Conservation (phyloP, 768 basidiomycete genomes). For the Lactarius indigo region DNA sequence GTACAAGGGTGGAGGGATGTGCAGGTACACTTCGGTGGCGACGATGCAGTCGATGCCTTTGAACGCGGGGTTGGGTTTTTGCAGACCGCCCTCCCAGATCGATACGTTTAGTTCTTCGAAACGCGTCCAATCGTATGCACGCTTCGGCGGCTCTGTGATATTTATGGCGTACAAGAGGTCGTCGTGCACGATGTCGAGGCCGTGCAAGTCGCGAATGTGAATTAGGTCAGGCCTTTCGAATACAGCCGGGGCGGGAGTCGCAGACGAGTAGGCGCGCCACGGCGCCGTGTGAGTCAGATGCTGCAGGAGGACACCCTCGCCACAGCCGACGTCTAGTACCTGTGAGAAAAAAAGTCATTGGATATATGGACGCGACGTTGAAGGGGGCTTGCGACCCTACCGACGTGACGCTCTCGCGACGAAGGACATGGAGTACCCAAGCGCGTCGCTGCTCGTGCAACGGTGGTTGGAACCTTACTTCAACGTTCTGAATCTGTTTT, state of each 20-base stretch:
- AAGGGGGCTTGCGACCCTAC: conserved; percentile 31
- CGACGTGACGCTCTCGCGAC: conserved; percentile 52
- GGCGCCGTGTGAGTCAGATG: conserved; percentile 73
- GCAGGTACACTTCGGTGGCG: conserved; percentile 72
- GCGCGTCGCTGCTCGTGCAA: conserved; percentile 65
- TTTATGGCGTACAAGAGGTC: conserved; percentile 56
- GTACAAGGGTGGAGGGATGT: conserved; percentile 17
- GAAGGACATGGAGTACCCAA: conserved; percentile 64
- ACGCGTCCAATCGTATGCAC: conserved; percentile 34
- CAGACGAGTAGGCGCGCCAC: conserved; percentile 47
- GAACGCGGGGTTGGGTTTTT: conserved; percentile 63
- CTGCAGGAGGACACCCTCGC: conserved; percentile 69
- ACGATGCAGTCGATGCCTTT: conserved; percentile 67
- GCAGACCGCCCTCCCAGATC: conserved; percentile 74
- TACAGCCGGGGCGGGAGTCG: conserved; percentile 20
- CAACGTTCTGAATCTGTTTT: not conserved
- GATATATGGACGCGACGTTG: not conserved
- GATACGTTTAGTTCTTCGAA: conserved; percentile 68
- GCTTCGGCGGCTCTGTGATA: conserved; percentile 42
- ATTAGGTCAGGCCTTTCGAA: conserved; percentile 37
- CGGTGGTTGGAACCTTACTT: conserved; percentile 66
- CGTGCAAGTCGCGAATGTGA: conserved; percentile 57
- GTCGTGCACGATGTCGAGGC: conserved; percentile 58
- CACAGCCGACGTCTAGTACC: conserved; percentile 84
- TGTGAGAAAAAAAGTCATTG: conserved; percentile 30